Evolutionary conservation across 331 rosid genomes (phyloP).

Genomic region (Telfairia occidentalis): DNA sequence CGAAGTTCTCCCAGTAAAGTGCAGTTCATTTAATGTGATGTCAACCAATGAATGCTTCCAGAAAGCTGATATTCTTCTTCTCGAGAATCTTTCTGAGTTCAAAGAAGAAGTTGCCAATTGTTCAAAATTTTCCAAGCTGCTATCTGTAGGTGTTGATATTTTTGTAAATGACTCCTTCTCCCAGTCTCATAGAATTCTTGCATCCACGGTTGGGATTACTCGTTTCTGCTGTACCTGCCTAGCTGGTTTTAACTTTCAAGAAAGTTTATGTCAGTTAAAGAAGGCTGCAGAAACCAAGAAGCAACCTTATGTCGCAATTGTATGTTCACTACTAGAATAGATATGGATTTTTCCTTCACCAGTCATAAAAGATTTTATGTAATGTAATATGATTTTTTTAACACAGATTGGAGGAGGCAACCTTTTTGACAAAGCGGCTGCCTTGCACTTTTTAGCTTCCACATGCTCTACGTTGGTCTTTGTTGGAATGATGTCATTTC

Average conservation of each 20-base stretch:
- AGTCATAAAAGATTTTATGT: neutral
- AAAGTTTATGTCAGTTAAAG: slow-evolving; percentile 40
- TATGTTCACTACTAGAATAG: slow-evolving; percentile 25
- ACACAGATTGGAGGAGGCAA: slow-evolving; percentile 82
- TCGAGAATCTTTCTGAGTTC: slow-evolving; percentile 53
- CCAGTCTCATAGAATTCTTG: slow-evolving; percentile 65
- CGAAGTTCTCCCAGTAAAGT: slow-evolving; percentile 41
- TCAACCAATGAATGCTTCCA: slow-evolving; percentile 26
- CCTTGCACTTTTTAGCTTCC: slow-evolving; percentile 61
- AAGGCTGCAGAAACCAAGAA: slow-evolving; percentile 31
- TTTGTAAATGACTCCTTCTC: slow-evolving; percentile 81
- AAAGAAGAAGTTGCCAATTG: slow-evolving; percentile 79
- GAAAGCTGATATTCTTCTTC: slow-evolving; percentile 49
- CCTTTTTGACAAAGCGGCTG: slow-evolving; percentile 50
- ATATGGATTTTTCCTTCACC: neutral
- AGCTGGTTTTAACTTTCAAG: slow-evolving; percentile 85
- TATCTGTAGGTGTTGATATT: slow-evolving; percentile 62
- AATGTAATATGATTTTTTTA: neutral
- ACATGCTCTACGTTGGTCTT: slow-evolving; percentile 58
- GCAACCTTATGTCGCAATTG: slow-evolving; percentile 72
- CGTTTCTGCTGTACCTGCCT: slow-evolving; percentile 60
- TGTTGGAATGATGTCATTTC: slow-evolving; percentile 86
- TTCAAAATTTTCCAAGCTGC: slow-evolving; percentile 41
- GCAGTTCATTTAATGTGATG: slow-evolving; percentile 22
- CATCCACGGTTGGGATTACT: slow-evolving; percentile 78